A percentile compares a stretch with the other conserved stretches of the same genome.
These are phyloP conservation scores for Casuarina cunninghamiana DNA, from an alignment of 306 rosid species.

Conservation along the genomic window DNA sequence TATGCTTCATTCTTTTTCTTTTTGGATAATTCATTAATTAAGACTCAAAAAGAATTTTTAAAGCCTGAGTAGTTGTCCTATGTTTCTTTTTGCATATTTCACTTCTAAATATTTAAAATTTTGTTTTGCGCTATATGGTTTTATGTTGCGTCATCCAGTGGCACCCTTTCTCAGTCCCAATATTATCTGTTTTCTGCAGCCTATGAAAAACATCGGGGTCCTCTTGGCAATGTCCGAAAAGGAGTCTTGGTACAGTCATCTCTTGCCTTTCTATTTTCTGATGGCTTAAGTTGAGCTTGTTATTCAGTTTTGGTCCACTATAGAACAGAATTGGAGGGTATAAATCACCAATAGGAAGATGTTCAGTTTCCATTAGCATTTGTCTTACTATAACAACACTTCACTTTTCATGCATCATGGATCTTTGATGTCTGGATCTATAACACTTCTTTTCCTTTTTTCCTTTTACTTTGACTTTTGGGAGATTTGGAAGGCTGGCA, in stretches of 20 bases:
- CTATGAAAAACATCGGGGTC: slow-evolving; percentile 80
- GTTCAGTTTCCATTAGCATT: slow-evolving; percentile 10
- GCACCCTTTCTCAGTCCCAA: slow-evolving; percentile 2
- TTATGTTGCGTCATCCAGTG: neutral
- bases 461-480: neutral
- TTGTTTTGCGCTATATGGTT: neutral
- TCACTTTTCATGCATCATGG: neutral
- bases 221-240: slow-evolving; percentile 96
- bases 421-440: neutral
- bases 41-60: neutral
- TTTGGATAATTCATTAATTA: too few species aligned
- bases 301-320: slow-evolving; percentile 6
- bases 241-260: slow-evolving; percentile 83
- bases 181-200: slow-evolving; percentile 47
- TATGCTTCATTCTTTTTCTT: neutral
- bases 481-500: neutral
- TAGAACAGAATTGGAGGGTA: neutral
- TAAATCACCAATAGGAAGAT: slow-evolving; percentile 7
- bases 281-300: slow-evolving; percentile 13
- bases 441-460: neutral
- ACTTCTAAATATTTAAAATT: neutral
- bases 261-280: slow-evolving; percentile 22
- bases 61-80: neutral
- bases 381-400: neutral
- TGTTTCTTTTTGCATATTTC: neutral